These are phyloP conservation scores for Microsporum canis DNA, from an alignment of 2,329 filamentous ascomycete species.

Conservation along the genomic window DNA sequence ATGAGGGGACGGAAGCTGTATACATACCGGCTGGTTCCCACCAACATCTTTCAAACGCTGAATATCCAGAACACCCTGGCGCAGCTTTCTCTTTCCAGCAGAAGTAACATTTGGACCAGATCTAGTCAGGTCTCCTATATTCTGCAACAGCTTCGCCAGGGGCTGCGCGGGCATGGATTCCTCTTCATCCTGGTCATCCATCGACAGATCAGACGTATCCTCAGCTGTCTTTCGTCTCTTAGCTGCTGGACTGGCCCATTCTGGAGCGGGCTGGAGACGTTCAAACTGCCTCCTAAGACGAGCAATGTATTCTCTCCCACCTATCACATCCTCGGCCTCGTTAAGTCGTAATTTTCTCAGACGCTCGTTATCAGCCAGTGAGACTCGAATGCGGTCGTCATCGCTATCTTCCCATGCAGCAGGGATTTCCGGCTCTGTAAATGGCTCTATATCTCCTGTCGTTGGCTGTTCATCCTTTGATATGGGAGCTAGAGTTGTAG, in stretches of 20 bases:
- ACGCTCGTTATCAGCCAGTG: constrained; percentile 61
- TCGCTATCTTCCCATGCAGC: constrained; percentile 83
- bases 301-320: constrained; percentile 70
- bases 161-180: constrained; percentile 59
- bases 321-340: constrained; percentile 76
- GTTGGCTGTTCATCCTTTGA: constrained; percentile 20
- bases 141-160: constrained; percentile 66
- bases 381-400: constrained; percentile 76
- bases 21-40: constrained; percentile 53
- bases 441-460: neutral
- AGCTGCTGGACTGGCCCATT: constrained; percentile 45
- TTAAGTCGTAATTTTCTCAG: constrained; percentile 72
- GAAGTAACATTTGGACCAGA: constrained; percentile 36
- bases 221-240: constrained; percentile 32
- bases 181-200: constrained; percentile 47
- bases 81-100: constrained; percentile 57
- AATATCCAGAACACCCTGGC: constrained; percentile 81
- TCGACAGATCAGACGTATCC: constrained; percentile 34
- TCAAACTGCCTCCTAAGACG: constrained; percentile 68
- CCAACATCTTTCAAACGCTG: constrained; percentile 79
- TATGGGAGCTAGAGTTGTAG: constrained; percentile 9
- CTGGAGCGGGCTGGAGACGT: constrained; percentile 49
- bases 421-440: neutral
- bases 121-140: constrained; percentile 55
- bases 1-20: neutral